Conservation (phyloP, 352 stramenopile species). For the Phytopythium mirpurense region DNA sequence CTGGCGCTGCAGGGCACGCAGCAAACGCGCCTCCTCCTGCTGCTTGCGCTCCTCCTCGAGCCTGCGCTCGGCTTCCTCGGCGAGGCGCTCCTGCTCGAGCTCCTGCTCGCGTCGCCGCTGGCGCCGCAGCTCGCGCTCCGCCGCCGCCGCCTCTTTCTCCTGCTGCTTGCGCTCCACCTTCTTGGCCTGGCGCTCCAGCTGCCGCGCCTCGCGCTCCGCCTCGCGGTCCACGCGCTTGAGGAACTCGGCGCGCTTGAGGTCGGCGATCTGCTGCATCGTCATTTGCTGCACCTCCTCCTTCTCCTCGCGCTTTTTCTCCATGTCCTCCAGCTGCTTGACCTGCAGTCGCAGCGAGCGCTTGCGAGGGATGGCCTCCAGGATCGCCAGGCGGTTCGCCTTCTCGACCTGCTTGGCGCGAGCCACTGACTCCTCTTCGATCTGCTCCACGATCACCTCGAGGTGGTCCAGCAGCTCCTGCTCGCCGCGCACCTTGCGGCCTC, state of each 20-base stretch:
- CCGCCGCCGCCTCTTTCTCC: conserved; percentile 43
- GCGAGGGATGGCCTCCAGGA: conserved; percentile 78
- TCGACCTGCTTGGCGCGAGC: conserved; percentile 51
- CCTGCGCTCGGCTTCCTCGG: conserved; percentile 22
- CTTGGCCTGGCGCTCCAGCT: conserved; percentile 46
- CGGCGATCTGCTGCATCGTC: conserved; percentile 55
- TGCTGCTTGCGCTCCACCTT: conserved; percentile 45
- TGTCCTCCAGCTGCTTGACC: conserved; percentile 78
- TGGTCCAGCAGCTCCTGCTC: conserved; percentile 77
- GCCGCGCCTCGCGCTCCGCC: conserved; percentile 45
- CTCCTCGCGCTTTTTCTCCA: conserved; percentile 69
- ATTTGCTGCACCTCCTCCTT: conserved; percentile 48
- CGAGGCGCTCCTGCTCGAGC: conserved; percentile 33
- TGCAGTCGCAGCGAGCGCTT: conserved; percentile 81
- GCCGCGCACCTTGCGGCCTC: conserved; percentile 58
- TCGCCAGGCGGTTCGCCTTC: conserved; percentile 68
- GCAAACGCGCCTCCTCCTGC: conserved; percentile 46
- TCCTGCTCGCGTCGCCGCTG: conserved; percentile 62
- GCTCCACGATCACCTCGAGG: conserved; percentile 74
- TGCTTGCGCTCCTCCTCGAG: conserved; percentile 35
- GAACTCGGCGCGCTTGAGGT: conserved; percentile 64
- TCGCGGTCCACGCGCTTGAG: conserved; percentile 63
- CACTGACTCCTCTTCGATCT: conserved; percentile 61
- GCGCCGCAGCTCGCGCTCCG: conserved; percentile 50
- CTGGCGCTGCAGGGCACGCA: conserved; percentile 43